Evolutionary conservation across 768 basidiomycete genomes (phyloP).

Genomic region (Mrakia hoshinonis): DNA sequence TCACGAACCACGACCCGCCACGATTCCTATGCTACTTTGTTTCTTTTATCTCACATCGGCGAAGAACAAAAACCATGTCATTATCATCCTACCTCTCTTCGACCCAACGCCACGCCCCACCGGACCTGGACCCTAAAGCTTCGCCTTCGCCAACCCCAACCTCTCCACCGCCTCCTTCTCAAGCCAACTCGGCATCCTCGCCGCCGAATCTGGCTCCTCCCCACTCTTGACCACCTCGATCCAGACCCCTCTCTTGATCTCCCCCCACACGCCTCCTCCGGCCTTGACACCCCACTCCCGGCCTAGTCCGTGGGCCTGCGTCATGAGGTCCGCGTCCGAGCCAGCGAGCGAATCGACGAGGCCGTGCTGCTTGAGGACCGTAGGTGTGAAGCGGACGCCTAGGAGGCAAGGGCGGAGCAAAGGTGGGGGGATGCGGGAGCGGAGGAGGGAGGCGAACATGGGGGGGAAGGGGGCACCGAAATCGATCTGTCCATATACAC

Average conservation of each 20-base stretch:
- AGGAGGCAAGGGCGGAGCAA: conserved; percentile 2
- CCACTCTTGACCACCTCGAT: neutral
- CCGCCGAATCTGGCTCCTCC: neutral
- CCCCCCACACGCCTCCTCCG: conserved; percentile 16
- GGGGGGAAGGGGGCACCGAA: conserved; percentile 74
- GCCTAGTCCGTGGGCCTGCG: neutral
- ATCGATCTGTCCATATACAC: conserved; percentile 44
- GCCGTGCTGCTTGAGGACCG: neutral
- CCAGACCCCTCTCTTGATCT: conserved; percentile 10
- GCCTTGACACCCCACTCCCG: conserved; percentile 3
- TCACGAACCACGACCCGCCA: no score
- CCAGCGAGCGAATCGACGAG: conserved; percentile 1
- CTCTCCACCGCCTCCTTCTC: conserved; percentile 1
- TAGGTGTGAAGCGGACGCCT: neutral
- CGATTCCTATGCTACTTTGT: no score
- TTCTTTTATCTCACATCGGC: no score
- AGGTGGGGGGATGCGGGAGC: conserved; percentile 49
- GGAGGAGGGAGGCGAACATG: conserved; percentile 47
- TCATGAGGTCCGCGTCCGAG: conserved; percentile 11
- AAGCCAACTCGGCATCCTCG: neutral
- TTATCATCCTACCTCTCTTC: no score
- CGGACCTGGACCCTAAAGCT: no score
- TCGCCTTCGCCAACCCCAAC: conserved; percentile 7
- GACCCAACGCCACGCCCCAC: no score
- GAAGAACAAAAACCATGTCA: no score